phyloP scores from a whole-genome alignment of 495 filamentous ascomycete species.

The Podospora didyma region DNA sequence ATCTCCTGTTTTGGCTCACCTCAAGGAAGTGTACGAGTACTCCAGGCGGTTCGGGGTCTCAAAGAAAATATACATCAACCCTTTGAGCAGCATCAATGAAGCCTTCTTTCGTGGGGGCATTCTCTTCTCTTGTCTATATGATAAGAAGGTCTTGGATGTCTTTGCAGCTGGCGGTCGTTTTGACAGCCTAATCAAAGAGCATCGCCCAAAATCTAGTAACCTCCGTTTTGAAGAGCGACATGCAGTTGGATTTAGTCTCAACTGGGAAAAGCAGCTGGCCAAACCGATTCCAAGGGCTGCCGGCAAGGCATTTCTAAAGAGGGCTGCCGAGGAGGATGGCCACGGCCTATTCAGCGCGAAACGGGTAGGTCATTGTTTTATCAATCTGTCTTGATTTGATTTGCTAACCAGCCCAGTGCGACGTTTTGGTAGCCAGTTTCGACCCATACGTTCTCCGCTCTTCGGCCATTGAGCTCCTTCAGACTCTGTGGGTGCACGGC shows the following conservation, averaged over 20 bases:
- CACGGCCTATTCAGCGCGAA: conserved; percentile 58
- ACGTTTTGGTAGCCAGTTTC: conserved; percentile 85
- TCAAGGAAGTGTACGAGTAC: conserved; percentile 72
- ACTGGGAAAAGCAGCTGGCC: conserved; percentile 78
- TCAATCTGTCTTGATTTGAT: background rate
- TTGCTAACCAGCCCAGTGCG: conserved; percentile 53
- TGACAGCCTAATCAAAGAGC: conserved; percentile 74
- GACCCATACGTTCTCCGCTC: conserved; percentile 73
- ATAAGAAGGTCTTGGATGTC: conserved; percentile 76
- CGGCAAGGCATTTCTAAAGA: conserved; percentile 64
- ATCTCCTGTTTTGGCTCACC: conserved; percentile 70
- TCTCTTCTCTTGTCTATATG: conserved; percentile 87
- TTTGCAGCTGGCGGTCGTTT: conserved; percentile 94
- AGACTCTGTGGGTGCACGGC: conserved; percentile 75
- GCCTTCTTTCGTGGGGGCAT: conserved; percentile 87
- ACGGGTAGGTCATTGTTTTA: conserved; percentile 51
- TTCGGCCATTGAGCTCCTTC: conserved; percentile 68
- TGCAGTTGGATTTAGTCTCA: conserved; percentile 89
- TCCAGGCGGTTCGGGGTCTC: conserved; percentile 68
- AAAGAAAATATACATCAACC: conserved; percentile 78
- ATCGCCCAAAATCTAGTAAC: conserved; percentile 55
- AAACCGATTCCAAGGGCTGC: conserved; percentile 56
- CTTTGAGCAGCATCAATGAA: conserved; percentile 85
- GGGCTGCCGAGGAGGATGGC: conserved; percentile 48
- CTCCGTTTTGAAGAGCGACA: conserved; percentile 54